Conservation (phyloP, 2,329 filamentous ascomycete genomes). For the Arthrobotrys iridis region DNA sequence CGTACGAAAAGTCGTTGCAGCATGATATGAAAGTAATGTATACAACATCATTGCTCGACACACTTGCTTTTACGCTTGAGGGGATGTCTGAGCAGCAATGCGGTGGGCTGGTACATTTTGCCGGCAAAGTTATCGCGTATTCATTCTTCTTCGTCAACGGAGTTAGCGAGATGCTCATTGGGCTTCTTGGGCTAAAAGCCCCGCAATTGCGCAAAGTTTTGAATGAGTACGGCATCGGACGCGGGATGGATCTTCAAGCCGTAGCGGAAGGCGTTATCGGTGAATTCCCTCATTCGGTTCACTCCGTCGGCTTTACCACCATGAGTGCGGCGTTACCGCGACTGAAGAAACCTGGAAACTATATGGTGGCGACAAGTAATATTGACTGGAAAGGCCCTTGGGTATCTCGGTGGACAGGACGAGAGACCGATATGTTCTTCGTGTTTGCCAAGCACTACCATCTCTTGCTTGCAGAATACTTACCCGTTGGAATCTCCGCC, state of each 20-base stretch:
- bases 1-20: constrained; percentile 78
- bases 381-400: constrained; percentile 88
- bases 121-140: constrained; percentile 89
- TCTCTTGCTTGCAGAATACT: constrained; percentile 77
- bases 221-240: constrained; percentile 73
- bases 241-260: constrained; percentile 62
- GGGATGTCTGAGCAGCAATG: constrained; percentile 81
- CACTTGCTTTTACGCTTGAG: constrained; percentile 87
- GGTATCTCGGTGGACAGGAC: constrained; percentile 84
- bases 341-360: constrained; percentile 71
- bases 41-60: constrained; percentile 79
- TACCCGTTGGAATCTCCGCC: constrained; percentile 63
- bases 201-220: constrained; percentile 77
- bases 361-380: constrained; percentile 61
- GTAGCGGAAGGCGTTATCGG: constrained; percentile 60
- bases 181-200: constrained; percentile 79
- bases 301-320: constrained; percentile 71
- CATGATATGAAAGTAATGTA: constrained; percentile 92
- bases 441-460: constrained; percentile 91
- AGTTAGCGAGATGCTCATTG: constrained; percentile 81
- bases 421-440: constrained; percentile 89
- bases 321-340: constrained; percentile 70
- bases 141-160: constrained; percentile 93
- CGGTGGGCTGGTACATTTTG: constrained; percentile 79
- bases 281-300: constrained; percentile 65